Conservation (phyloP, 1,284 basidiomycete species). For the Exobasidium rhododendri region DNA sequence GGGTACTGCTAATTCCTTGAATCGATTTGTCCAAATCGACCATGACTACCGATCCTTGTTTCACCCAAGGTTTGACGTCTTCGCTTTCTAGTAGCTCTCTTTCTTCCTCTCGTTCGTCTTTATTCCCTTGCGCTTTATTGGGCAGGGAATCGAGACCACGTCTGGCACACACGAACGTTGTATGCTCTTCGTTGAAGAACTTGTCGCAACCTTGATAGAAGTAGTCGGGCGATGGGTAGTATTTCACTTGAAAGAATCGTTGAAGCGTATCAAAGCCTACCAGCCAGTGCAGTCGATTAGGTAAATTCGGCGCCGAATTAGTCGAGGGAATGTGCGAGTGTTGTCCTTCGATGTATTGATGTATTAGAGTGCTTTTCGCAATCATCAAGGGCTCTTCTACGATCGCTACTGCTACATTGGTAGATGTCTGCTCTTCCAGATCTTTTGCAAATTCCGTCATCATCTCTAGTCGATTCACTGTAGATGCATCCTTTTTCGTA, state of each 20-base stretch:
- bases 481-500: slow-evolving; percentile 63
- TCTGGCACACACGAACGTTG: slow-evolving; percentile 61
- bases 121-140: background rate
- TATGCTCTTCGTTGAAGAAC: slow-evolving; percentile 64
- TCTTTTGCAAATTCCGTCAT: slow-evolving; percentile 50
- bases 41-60: slow-evolving; percentile 8
- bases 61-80: slow-evolving; percentile 23
- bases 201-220: slow-evolving; percentile 64
- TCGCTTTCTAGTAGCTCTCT: slow-evolving; percentile 55
- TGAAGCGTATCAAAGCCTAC: slow-evolving; percentile 85
- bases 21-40: slow-evolving; percentile 9
- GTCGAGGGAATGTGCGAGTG: background rate
- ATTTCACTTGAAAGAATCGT: slow-evolving; percentile 75
- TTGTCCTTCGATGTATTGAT: slow-evolving; percentile 58
- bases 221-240: slow-evolving; percentile 63
- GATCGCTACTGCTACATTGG: slow-evolving; percentile 73
- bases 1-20: slow-evolving; percentile 17
- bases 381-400: slow-evolving; percentile 86
- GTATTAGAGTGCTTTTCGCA: slow-evolving; percentile 67
- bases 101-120: slow-evolving; percentile 43
- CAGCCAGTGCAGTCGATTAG: slow-evolving; percentile 63
- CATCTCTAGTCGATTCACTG: slow-evolving; percentile 52
- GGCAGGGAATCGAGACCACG: slow-evolving; percentile 8
- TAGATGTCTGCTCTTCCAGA: slow-evolving; percentile 30
- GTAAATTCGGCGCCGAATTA: background rate